Percentiles rank a stretch among this genome's conserved stretches.
phyloP scores from a whole-genome alignment of 805 yeast genomes.

The Maudiozyma serrabonitensis region DNA sequence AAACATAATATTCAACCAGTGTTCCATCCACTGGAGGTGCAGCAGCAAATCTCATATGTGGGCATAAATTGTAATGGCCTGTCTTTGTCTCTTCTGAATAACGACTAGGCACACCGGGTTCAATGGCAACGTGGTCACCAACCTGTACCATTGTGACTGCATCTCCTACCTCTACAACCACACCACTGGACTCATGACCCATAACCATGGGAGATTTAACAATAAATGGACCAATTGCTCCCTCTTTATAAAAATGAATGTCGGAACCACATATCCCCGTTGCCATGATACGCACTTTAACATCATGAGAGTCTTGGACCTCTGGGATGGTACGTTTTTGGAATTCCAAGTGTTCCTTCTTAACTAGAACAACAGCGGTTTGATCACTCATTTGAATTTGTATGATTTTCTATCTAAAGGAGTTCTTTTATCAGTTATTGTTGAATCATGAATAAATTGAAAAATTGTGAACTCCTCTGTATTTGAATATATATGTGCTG shows the following conservation, averaged over 20 bases:
- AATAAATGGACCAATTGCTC: slow-evolving; percentile 67
- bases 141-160: slow-evolving; percentile 54
- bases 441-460: no score
- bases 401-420: no score
- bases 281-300: slow-evolving; percentile 63
- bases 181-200: slow-evolving; percentile 83
- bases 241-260: slow-evolving; percentile 73
- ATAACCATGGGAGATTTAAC: slow-evolving; percentile 73
- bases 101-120: slow-evolving; percentile 83
- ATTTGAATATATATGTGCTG: no score
- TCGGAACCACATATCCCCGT: slow-evolving; percentile 89
- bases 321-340: slow-evolving; percentile 63
- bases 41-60: slow-evolving; percentile 82
- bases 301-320: slow-evolving; percentile 54
- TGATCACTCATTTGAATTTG: slow-evolving; percentile 1
- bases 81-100: slow-evolving; percentile 63
- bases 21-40: slow-evolving; percentile 86
- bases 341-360: slow-evolving; percentile 50
- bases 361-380: slow-evolving; percentile 50
- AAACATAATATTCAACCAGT: slow-evolving; percentile 56
- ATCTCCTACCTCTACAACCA: slow-evolving; percentile 59
- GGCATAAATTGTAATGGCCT: slow-evolving; percentile 77
- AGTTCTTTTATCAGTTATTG: no score
- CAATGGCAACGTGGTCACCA: slow-evolving; percentile 84
- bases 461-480: no score